Percentiles rank a stretch among this genome's conserved stretches.
Conservation (phyloP, 106 monocot genomes). For the Amphibolis antarctica region DNA sequence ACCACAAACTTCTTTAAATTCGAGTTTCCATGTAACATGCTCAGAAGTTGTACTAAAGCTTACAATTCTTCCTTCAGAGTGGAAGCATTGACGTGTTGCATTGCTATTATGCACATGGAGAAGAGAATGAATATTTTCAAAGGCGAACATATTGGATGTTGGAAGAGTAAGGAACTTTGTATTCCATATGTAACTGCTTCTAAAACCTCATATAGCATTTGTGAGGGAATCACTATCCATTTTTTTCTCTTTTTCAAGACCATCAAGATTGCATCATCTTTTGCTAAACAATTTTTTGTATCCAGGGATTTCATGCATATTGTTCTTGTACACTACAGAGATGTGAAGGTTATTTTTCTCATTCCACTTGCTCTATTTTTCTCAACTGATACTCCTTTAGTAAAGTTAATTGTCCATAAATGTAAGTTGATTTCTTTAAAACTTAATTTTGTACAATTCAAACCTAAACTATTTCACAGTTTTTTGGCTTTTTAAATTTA, state of each 20-base stretch:
- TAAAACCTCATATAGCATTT: background rate
- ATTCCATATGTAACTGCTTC: background rate
- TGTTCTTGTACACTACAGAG: constrained; percentile 89
- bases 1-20: background rate
- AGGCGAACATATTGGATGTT: constrained; percentile 85
- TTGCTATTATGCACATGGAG: constrained; percentile 97
- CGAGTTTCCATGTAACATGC: background rate
- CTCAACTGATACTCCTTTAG: too few relatives aligned
- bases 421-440: too few relatives aligned
- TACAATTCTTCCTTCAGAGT: constrained; percentile 28
- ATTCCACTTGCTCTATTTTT: background rate
- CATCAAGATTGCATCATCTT: background rate
- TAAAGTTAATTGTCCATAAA: too few relatives aligned
- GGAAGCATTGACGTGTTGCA: constrained; percentile 90
- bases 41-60: background rate
- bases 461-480: too few relatives aligned
- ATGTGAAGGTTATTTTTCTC: constrained; percentile 60
- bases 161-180: constrained; percentile 51
- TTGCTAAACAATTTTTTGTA: constrained; percentile 4
- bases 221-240: background rate
- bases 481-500: too few relatives aligned
- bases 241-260: background rate
- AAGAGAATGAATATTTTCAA: constrained; percentile 87
- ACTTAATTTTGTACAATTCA: too few relatives aligned
- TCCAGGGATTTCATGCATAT: constrained; percentile 89